Evolutionary conservation across 2,329 filamentous ascomycete species (phyloP), one percentile per base, ranked within the genome.

Genomic region (Diaporthe sp.): DNA sequence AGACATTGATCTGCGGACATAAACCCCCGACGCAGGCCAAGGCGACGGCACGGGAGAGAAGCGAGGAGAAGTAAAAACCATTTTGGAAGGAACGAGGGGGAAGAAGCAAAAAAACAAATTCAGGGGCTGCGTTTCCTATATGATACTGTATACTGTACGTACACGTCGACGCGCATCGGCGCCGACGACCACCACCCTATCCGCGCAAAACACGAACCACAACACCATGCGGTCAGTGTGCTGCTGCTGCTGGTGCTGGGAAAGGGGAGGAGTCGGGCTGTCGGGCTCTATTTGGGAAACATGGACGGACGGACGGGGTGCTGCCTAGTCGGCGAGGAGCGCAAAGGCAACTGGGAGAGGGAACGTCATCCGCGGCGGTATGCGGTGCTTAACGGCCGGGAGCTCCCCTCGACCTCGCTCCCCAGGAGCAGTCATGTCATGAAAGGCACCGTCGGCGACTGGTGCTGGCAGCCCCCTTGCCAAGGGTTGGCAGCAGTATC

Each of bases 1-100:
- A 65, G 61, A 65, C 61, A 65, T 12, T 65, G 61, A 65, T 65
- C 42, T 28, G 61, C 42, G 42, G 61, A 65, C 61, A 65, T 65
- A 65, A 65, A 47, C 42, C 42, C 61, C 61, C 61, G 61, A 65
- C 28, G 61, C 61, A 65, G 44, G 61, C 61, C 61, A 65, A 49
- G 61, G 17, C 61, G 61, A 25, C 34, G 42, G n/a, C 60, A 1
- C 8, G 60, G 47, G 10, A 10, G 25, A 22, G 28, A 34, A 49
- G 61, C 58, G 58, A 63, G 25, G 31, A 44, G 60, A 61, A 42
- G 57, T 13, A 61, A 17, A 2, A 39, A n/a, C 17, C 2, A 17
- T 8, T 3, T 17, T 22, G n/a, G 25, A 12, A 58, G 6, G 7
- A 6, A 13, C 12, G 28, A 53, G 10, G 2, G n/a, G 6, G 31